Conservation (phyloP, 208 protist genomes). For the Naegleria fowleri region DNA sequence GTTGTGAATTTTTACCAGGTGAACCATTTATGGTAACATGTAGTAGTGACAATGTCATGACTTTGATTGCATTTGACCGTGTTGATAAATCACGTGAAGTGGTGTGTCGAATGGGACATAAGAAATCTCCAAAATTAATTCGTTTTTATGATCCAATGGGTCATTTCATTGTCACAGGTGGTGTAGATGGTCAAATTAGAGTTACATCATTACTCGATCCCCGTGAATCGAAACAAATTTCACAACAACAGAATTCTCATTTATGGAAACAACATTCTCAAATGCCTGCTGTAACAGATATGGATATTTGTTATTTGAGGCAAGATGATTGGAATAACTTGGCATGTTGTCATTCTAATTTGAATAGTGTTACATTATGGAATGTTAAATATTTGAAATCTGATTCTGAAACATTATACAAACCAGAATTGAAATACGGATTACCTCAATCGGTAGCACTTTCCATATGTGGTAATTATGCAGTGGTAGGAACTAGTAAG, state of each 20-base stretch:
- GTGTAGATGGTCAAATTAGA: background rate
- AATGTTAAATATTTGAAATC: background rate
- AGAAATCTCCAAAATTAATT: background rate
- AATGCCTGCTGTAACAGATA: background rate
- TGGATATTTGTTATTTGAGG: slow-evolving; percentile 13
- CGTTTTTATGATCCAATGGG: slow-evolving; percentile 23
- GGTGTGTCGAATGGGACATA: background rate
- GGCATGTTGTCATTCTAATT: background rate
- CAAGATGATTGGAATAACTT: slow-evolving; percentile 21
- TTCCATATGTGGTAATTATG: slow-evolving; percentile 7
- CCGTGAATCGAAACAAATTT: background rate
- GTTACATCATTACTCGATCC: background rate
- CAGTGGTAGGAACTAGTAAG: background rate
- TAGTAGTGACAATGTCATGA: background rate
- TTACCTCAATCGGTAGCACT: background rate
- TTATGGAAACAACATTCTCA: background rate
- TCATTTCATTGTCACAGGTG: background rate
- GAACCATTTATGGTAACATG: background rate
- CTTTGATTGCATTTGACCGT: background rate
- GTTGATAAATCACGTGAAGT: background rate
- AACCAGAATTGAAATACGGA: background rate
- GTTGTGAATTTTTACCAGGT: background rate
- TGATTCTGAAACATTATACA: background rate
- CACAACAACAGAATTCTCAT: background rate
- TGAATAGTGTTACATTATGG: background rate